Evolutionary conservation across 148 eudicot genomes (phyloP), one percentile per base, ranked within the genome.

Genomic region (Euryodendron excelsum): DNA sequence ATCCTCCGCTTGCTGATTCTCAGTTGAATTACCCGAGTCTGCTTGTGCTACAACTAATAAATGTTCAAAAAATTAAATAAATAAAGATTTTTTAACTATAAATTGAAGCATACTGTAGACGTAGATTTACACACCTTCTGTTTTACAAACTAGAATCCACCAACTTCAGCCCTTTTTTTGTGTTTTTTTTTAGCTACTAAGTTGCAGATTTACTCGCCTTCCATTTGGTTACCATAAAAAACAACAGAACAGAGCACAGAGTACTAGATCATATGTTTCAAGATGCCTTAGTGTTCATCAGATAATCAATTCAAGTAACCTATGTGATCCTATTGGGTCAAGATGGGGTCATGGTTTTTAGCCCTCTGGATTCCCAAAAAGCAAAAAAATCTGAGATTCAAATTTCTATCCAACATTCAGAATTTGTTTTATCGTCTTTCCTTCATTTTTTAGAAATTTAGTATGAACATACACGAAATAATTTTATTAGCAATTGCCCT

Each of bases 1-100:
- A 80, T 91, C 98, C 80, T 94, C 98, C 0, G 67, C 83, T 28
- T 89, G 85, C 83, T 91, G 98, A 69, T 79, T 87, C 79, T 92
- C 97, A 47, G 60, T 78, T 31, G 85, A 71, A 78, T 74, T 84
- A 36, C 85, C 84, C 37, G 84, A 78, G 71, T 88, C 92, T 0
- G 84, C 84, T 86, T 83, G 88, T 34, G 91, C 82, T 37, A 80
- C 92, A 72, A 81, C 88, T 85, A 77, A 78, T 28, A 69, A 58
- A 37, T 73, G 17, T 48, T 50, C 78, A 64, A 69, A 64, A 44
- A 62, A 47, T 20, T 12, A 77, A 78, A 44, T 37, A 77, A 76
- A 58, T 21, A 79, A 50, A 36, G 25, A 73, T 62, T 61, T 27
- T 37, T 14, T 34, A 14, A 76, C 41, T 34, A 37, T 5, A 79